A percentile compares a stretch with the other conserved stretches of the same genome.
Evolutionary conservation across 164 flowering plant genomes (phyloP).

Genomic region (Piper longum): DNA sequence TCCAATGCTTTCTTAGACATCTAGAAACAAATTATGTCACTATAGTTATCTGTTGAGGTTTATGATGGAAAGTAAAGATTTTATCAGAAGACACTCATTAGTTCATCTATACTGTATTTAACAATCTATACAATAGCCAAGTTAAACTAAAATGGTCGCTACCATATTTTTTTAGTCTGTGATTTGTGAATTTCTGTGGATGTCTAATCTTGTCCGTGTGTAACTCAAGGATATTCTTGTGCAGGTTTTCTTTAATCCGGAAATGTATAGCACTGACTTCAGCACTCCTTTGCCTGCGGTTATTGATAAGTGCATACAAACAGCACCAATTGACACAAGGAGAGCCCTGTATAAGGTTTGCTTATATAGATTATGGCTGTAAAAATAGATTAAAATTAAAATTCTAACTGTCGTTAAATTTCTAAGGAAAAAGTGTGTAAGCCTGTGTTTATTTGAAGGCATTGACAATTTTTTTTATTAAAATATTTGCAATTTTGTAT

Average conservation of each 20-base stretch:
- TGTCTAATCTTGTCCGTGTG: no score
- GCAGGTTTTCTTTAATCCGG: conserved; percentile 93
- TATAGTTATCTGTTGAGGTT: no score
- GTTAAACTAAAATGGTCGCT: no score
- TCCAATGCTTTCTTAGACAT: no score
- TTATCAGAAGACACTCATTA: no score
- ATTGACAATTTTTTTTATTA: neutral
- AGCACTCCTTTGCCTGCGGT: conserved; percentile 74
- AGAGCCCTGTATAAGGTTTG: conserved; percentile 88
- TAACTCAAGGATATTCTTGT: neutral
- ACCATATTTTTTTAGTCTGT: no score
- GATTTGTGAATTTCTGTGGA: no score
- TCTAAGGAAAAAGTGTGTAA: neutral
- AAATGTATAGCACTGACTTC: conserved; percentile 68
- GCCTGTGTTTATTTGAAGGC: neutral
- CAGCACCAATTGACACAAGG: conserved; percentile 97
- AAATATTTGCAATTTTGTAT: no score
- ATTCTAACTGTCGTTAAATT: neutral
- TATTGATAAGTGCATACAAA: conserved; percentile 92
- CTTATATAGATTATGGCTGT: conserved; percentile 1
- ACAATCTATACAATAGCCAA: no score
- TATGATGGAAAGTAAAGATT: no score
- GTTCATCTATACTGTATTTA: no score
- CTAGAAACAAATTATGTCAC: no score
- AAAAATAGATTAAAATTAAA: neutral